phyloP scores from a whole-genome alignment of 768 basidiomycete species.

The Cystofilobasidium ferigula region DNA sequence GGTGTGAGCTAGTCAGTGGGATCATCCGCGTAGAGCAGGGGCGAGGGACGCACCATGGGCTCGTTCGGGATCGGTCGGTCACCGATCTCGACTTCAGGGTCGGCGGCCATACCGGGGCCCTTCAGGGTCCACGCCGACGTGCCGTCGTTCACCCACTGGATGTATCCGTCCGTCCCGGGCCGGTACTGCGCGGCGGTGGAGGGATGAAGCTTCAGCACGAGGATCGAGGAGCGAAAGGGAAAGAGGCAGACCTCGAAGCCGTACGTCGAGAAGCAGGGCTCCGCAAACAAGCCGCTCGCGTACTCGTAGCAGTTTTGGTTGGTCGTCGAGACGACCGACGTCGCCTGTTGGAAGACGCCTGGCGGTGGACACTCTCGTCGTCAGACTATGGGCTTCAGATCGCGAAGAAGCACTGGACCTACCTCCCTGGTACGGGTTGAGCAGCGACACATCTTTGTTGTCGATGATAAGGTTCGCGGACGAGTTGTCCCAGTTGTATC shows the following conservation, averaged over 20 bases:
- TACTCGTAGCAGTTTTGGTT: constrained; percentile 14
- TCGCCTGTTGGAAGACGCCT: not conserved
- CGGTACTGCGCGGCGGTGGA: not conserved
- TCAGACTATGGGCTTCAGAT: not conserved
- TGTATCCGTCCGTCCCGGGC: constrained; percentile 19
- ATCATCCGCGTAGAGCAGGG: not conserved
- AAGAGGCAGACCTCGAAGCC: not conserved
- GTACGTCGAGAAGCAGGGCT: not conserved
- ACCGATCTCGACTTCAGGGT: constrained; percentile 52
- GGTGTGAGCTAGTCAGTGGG: not conserved
- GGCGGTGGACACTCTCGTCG: not conserved
- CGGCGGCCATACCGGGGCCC: constrained; percentile 54
- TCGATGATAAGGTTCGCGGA: not conserved
- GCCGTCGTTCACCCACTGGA: constrained; percentile 20
- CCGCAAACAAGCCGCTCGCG: not conserved
- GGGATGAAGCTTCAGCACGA: no score
- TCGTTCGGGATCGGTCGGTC: constrained; percentile 66
- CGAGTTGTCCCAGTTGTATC: not conserved
- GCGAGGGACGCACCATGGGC: constrained; percentile 52
- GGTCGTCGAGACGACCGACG: constrained; percentile 4
- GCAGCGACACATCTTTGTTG: not conserved
- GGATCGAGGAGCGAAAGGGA: no score
- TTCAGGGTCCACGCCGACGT: constrained; percentile 44
- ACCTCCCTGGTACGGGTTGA: constrained; percentile 1
- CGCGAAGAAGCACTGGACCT: not conserved